Evolutionary conservation across 1,284 basidiomycete genomes (phyloP).

Genomic region (Ustilago lituana): DNA sequence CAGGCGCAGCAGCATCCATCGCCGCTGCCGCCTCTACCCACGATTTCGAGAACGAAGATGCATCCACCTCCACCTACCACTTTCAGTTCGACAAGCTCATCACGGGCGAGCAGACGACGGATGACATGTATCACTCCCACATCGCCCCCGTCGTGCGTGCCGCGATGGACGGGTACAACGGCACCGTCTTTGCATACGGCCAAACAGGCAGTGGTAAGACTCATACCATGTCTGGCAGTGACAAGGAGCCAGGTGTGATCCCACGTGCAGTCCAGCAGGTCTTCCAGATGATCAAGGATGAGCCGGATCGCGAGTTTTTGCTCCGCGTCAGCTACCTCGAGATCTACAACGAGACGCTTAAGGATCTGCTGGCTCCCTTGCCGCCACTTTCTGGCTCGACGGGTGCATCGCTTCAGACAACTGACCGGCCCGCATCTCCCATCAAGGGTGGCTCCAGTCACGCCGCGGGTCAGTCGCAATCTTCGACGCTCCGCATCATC

Average conservation of each 20-base stretch:
- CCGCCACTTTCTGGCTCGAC: conserved; percentile 14
- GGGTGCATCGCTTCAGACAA: conserved; percentile 5
- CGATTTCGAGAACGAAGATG: conserved; percentile 30
- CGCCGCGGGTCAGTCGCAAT: conserved; percentile 11
- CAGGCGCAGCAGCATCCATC: conserved; percentile 17
- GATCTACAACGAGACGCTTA: conserved; percentile 73
- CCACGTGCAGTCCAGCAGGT: conserved; percentile 80
- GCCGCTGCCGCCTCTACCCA: conserved; percentile 8
- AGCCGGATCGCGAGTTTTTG: conserved; percentile 68
- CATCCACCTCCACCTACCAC: conserved; percentile 50
- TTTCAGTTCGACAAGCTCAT: conserved; percentile 64
- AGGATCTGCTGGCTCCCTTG: conserved; percentile 69
- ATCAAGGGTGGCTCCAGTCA: conserved; percentile 20
- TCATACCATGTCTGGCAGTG: conserved; percentile 83
- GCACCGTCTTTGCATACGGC: conserved; percentile 93
- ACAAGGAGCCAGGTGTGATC: conserved; percentile 89
- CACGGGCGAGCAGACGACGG: conserved; percentile 36
- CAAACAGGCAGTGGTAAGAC: conserved; percentile 77
- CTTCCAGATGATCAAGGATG: conserved; percentile 68
- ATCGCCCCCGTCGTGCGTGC: conserved; percentile 73
- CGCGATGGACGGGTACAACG: conserved; percentile 95
- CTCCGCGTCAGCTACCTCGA: conserved; percentile 73
- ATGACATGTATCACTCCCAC: conserved; percentile 68
- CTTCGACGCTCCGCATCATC: conserved; percentile 54
- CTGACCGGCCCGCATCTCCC: conserved; percentile 38